Conservation (phyloP, 768 basidiomycete species). For the Mycena sanguinolenta region DNA sequence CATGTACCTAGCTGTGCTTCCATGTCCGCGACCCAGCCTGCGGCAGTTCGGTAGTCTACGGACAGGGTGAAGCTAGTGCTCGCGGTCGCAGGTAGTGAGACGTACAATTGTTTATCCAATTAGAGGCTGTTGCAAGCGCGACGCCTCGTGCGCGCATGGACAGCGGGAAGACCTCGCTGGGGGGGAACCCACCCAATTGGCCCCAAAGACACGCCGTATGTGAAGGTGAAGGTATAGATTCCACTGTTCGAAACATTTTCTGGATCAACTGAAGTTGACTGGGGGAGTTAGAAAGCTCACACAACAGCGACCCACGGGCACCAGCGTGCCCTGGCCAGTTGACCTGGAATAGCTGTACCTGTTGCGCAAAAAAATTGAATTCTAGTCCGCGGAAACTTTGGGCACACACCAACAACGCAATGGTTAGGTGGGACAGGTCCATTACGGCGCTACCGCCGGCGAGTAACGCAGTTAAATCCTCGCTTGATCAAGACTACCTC, state of each 20-base stretch:
- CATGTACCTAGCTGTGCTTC: too few relatives aligned
- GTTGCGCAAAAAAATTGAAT: not conserved
- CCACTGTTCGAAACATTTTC: conserved; percentile 51
- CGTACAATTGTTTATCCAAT: conserved; percentile 87
- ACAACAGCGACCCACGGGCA: conserved; percentile 78
- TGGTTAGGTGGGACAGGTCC: conserved; percentile 72
- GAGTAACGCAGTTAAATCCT: not conserved
- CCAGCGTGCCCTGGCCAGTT: conserved; percentile 70
- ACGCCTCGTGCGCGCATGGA: conserved; percentile 87
- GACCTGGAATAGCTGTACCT: conserved; percentile 64
- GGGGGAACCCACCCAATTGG: conserved; percentile 89
- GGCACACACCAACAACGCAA: conserved; percentile 70
- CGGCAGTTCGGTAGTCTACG: too few relatives aligned
- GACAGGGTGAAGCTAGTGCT: not conserved
- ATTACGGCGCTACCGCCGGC: conserved; percentile 72
- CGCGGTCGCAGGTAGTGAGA: conserved; percentile 8
- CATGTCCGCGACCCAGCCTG: too few relatives aligned
- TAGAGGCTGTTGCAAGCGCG: conserved; percentile 86
- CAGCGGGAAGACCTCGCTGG: conserved; percentile 86
- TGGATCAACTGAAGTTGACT: not conserved
- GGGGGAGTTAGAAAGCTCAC: conserved; percentile 51
- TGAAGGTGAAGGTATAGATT: conserved; percentile 81
- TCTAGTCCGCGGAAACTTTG: not conserved
- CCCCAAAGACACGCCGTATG: conserved; percentile 84
- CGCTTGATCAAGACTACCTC: conserved; percentile 47